Evolutionary conservation across 345 rosid genomes (phyloP), one percentile per base, ranked within the genome.

Genomic region (Acer campestre): DNA sequence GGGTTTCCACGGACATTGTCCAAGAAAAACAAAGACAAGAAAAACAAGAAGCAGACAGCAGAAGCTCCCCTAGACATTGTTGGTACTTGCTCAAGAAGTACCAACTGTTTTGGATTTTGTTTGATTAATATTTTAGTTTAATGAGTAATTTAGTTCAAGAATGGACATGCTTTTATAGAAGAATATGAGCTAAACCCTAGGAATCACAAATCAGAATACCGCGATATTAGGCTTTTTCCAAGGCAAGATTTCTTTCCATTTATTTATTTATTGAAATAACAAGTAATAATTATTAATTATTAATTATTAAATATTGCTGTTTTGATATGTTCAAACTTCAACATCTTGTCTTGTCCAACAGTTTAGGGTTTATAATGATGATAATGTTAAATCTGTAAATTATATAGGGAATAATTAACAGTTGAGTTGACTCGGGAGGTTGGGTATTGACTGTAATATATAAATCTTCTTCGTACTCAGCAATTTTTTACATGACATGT

Each of bases 1-100:
- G 94, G 98, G 67, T 82, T 93, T 51, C 87, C 86, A n/a, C 82
- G 78, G 64, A 38, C 91, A 63, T 31, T 79, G 44, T 75, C 67
- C 27, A 77, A 53, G 48, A 82, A 68, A 44, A 75, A 35, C 22
- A 82, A 25, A 48, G 78, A 79, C 76, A 78, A 75, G 53, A 76
- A 72, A 64, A 86, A 16, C 67, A 80, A 44, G 16, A 78, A 73
- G 71, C 70, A 82, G 75, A 70, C 49, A 64, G 23, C 61, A 79
- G 78, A 63, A 44, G 25, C 66, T 38, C 44, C 62, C 66, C 61
- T 71, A 42, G 77, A 71, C 66, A 22, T 78, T 66, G 67, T 75
- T 70, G 70, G 51, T 35, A 53, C 42, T 42, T 42, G 48, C 69
- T 6, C 62, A 51, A 46, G 44, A 64, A 55, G 61, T 62, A 65